Evolutionary conservation across 2,329 filamentous ascomycete genomes (phyloP).

Genomic region (Bipolaris zeicola): DNA sequence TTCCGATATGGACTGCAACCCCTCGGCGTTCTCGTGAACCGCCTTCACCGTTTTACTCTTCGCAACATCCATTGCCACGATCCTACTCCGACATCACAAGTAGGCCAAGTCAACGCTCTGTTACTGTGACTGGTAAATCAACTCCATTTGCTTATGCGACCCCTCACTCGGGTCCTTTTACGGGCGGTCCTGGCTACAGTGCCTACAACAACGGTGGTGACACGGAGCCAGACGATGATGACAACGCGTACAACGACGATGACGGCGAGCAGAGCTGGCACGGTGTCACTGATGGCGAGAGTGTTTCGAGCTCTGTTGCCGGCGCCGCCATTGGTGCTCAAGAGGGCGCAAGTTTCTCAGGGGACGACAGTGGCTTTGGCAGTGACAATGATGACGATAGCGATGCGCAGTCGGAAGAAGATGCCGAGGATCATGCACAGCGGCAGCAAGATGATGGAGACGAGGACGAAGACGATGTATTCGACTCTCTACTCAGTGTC

Average conservation of each 20-base stretch:
- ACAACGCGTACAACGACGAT: constrained; percentile 38
- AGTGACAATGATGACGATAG: constrained; percentile 34
- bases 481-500: constrained; percentile 30
- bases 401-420: constrained; percentile 17
- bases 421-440: constrained; percentile 14
- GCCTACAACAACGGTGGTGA: constrained; percentile 39
- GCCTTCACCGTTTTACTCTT: constrained; percentile 50
- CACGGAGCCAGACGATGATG: constrained; percentile 43
- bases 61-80: constrained; percentile 33
- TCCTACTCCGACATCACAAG: constrained; percentile 45
- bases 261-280: constrained; percentile 40
- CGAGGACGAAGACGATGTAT: constrained; percentile 27
- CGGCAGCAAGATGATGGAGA: constrained; percentile 14
- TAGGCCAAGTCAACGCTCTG: constrained; percentile 52
- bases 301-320: constrained; percentile 28
- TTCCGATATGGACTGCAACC: constrained; percentile 44
- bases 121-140: constrained; percentile 41
- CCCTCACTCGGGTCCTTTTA: constrained; percentile 62
- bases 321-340: constrained; percentile 32
- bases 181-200: constrained; percentile 35
- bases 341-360: constrained; percentile 40
- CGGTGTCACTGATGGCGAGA: constrained; percentile 35
- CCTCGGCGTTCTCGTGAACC: constrained; percentile 54
- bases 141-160: constrained; percentile 76
- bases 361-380: constrained; percentile 44